Evolutionary conservation across 352 stramenopile genomes (phyloP).

Genomic region (Globisporangium cystogenes): DNA sequence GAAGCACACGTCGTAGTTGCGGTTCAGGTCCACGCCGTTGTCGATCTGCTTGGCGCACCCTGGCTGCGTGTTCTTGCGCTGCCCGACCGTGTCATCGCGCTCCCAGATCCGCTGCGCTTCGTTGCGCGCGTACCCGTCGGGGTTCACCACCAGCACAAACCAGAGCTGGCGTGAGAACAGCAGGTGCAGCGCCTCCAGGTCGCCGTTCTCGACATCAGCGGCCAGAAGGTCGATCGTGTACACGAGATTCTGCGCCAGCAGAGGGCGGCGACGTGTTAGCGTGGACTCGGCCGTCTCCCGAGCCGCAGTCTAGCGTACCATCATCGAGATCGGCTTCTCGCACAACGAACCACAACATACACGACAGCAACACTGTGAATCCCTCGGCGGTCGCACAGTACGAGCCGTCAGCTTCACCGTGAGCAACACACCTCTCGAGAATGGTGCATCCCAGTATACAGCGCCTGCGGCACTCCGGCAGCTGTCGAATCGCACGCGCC

Average conservation of each 20-base stretch:
- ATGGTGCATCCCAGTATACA: slow-evolving; percentile 85
- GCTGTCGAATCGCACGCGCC: slow-evolving; percentile 35
- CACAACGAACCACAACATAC: background rate
- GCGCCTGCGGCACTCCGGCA: slow-evolving; percentile 34
- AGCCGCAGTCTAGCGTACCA: slow-evolving; percentile 53
- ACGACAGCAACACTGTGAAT: background rate
- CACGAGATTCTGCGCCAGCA: slow-evolving; percentile 45
- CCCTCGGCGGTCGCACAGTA: too few species aligned
- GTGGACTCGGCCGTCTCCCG: too few species aligned
- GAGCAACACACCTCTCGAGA: slow-evolving; percentile 50
- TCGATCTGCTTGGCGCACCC: slow-evolving; percentile 31
- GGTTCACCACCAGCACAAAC: slow-evolving; percentile 83
- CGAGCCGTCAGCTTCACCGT: background rate
- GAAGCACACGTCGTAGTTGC: slow-evolving; percentile 85
- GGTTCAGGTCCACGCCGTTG: slow-evolving; percentile 73
- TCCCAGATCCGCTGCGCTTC: slow-evolving; percentile 57
- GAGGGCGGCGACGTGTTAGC: too few species aligned
- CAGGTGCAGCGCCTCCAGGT: slow-evolving; percentile 43
- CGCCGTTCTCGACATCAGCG: slow-evolving; percentile 48
- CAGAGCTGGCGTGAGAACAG: slow-evolving; percentile 69
- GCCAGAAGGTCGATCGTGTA: slow-evolving; percentile 80
- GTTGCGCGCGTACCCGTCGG: slow-evolving; percentile 78
- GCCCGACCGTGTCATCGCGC: slow-evolving; percentile 23
- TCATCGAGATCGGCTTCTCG: slow-evolving; percentile 80
- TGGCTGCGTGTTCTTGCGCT: slow-evolving; percentile 63